phyloP scores from a whole-genome alignment of 805 yeast genomes.

The Torulaspora gathmanii region DNA sequence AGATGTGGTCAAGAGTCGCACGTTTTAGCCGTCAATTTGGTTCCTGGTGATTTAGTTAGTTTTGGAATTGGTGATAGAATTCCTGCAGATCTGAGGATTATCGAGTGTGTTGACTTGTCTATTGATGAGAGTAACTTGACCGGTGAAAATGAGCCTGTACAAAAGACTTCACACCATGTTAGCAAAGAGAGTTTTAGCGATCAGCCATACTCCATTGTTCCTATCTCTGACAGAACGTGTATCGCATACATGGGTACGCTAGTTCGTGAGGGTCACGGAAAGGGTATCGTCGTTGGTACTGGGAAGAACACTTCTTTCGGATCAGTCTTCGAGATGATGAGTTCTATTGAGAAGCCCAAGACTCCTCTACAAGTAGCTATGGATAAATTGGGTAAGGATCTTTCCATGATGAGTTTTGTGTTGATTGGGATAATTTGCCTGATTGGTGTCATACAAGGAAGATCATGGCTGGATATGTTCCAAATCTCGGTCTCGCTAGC shows the following conservation, averaged over 20 bases:
- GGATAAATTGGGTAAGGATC: constrained; percentile 92
- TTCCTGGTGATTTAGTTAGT: constrained; percentile 93
- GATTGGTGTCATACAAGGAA: constrained; percentile 86
- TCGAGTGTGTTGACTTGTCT: constrained; percentile 69
- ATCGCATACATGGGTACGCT: constrained; percentile 97
- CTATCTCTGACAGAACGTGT: constrained; percentile 64
- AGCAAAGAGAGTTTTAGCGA: constrained; percentile 25
- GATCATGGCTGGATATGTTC: constrained; percentile 96
- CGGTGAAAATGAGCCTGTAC: constrained; percentile 89
- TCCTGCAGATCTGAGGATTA: constrained; percentile 89
- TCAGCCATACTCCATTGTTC: constrained; percentile 38
- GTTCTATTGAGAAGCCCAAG: constrained; percentile 91
- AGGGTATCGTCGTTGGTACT: constrained; percentile 90
- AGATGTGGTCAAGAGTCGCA: constrained; percentile 73
- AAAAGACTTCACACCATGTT: constrained; percentile 52
- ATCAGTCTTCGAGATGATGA: constrained; percentile 91
- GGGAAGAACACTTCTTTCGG: constrained; percentile 91
- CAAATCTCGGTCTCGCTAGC: constrained; percentile 96
- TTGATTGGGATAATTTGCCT: constrained; percentile 90
- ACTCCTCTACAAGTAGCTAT: constrained; percentile 93
- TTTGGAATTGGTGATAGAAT: constrained; percentile 91
- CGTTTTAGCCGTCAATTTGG: constrained; percentile 81
- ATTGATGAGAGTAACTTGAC: constrained; percentile 94
- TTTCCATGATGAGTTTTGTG: constrained; percentile 76
- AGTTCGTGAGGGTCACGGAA: constrained; percentile 92